Percentiles rank a stretch among this genome's conserved stretches.
Evolutionary conservation across 1,139 yeast genomes (phyloP).

Genomic region (Saccharomyces hybrid): DNA sequence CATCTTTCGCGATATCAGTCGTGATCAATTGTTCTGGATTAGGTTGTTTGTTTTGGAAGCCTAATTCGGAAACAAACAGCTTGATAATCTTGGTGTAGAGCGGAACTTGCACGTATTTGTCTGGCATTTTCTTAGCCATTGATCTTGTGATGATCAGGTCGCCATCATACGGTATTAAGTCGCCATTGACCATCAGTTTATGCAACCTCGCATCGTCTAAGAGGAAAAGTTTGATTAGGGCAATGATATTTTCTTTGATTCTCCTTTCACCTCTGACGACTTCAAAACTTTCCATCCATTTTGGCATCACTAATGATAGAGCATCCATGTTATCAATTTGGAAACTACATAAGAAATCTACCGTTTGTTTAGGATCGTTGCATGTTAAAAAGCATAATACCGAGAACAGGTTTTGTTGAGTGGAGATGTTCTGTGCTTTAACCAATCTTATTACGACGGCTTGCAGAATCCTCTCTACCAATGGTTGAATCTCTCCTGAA

Average conservation of each 20-base stretch:
- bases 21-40: slow-evolving; percentile 32
- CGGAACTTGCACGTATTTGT: slow-evolving; percentile 54
- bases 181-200: slow-evolving; percentile 62
- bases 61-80: slow-evolving; percentile 60
- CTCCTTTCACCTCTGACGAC: slow-evolving; percentile 71
- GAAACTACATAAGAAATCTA: slow-evolving; percentile 50
- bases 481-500: slow-evolving; percentile 39
- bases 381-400: slow-evolving; percentile 70
- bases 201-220: slow-evolving; percentile 49
- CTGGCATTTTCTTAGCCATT: slow-evolving; percentile 63
- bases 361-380: slow-evolving; percentile 51
- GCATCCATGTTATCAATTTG: slow-evolving; percentile 34
- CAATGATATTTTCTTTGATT: slow-evolving; percentile 62
- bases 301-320: slow-evolving; percentile 47
- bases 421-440: slow-evolving; percentile 58
- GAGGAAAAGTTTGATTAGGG: slow-evolving; percentile 58
- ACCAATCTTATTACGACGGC: slow-evolving; percentile 66
- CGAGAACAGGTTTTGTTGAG: slow-evolving; percentile 67
- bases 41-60: slow-evolving; percentile 47
- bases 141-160: slow-evolving; percentile 76
- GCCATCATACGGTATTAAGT: slow-evolving; percentile 50
- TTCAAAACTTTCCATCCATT: slow-evolving; percentile 81
- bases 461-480: slow-evolving; percentile 53
- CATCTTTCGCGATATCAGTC: slow-evolving; percentile 16
- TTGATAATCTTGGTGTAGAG: slow-evolving; percentile 69